Conservation (phyloP, 164 flowering plant species). For the Pachysandra terminalis region DNA sequence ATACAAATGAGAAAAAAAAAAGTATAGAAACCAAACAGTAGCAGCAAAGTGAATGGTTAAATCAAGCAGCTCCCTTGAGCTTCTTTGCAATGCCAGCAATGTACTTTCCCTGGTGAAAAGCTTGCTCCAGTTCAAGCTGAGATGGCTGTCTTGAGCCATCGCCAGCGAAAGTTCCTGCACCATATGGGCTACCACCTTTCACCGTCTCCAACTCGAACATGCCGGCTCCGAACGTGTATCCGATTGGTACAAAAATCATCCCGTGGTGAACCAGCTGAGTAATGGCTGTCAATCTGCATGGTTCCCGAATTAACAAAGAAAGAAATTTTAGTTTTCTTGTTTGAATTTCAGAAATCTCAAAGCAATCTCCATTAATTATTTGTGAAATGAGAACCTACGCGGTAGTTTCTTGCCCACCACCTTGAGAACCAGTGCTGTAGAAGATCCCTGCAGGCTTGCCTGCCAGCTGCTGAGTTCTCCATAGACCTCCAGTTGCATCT, state of each 20-base stretch:
- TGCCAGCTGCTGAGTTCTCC: constrained; percentile 52
- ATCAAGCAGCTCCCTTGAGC: constrained; percentile 40
- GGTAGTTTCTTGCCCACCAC: constrained; percentile 73
- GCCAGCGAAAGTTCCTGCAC: constrained; percentile 64
- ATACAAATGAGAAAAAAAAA: constrained; percentile 10
- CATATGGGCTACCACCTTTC: constrained; percentile 73
- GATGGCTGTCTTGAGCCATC: constrained; percentile 72
- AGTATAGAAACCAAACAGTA: constrained; percentile 19
- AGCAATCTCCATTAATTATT: neutral
- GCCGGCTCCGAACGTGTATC: constrained; percentile 70
- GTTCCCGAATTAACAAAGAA: neutral
- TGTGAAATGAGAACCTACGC: constrained; percentile 35
- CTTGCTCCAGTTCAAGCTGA: constrained; percentile 46
- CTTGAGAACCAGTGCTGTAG: constrained; percentile 66
- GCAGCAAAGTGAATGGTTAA: neutral
- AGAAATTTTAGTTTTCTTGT: neutral
- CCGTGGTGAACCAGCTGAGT: constrained; percentile 75
- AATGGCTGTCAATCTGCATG: constrained; percentile 59
- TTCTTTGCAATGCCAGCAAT: constrained; percentile 45
- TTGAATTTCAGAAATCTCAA: neutral
- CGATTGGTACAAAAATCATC: constrained; percentile 67
- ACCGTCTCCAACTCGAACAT: constrained; percentile 65
- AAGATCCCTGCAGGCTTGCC: constrained; percentile 76
- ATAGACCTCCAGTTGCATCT: constrained; percentile 60
- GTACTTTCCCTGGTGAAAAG: constrained; percentile 67